Percentiles rank a stretch among this genome's conserved stretches.
phyloP scores from a whole-genome alignment of 2,329 filamentous ascomycete genomes.

The Colletotrichum zoysiae region DNA sequence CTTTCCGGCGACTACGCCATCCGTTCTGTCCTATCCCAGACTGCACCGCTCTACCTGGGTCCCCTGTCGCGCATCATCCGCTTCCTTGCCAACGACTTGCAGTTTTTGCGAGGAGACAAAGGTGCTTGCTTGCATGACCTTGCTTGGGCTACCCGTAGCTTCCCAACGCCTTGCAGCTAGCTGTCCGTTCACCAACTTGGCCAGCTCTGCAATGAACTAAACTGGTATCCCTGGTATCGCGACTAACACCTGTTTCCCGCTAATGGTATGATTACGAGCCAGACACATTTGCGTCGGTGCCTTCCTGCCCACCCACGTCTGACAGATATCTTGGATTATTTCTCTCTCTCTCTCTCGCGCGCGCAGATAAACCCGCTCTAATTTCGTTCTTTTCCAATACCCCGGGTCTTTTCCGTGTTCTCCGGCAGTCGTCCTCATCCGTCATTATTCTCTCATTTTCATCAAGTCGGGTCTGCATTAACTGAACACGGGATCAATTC shows the following conservation, averaged over 20 bases:
- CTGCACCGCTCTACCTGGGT: slow-evolving; percentile 11
- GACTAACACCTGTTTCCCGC: slow-evolving; percentile 23
- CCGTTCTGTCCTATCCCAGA: slow-evolving; percentile 20
- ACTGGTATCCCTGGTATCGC: neutral
- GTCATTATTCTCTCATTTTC: neutral
- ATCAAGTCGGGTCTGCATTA: neutral
- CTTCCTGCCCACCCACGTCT: slow-evolving; percentile 7
- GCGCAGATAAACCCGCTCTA: neutral
- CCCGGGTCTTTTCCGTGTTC: neutral
- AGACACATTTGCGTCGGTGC: slow-evolving; percentile 14
- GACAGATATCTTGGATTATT: neutral
- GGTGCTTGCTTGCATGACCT: neutral
- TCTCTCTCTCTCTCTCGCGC: too few species aligned
- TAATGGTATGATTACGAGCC: slow-evolving; percentile 29
- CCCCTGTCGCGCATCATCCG: slow-evolving; percentile 27
- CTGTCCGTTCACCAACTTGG: neutral
- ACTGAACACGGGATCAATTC: neutral
- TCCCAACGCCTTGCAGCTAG: neutral
- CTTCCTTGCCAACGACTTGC: slow-evolving; percentile 8
- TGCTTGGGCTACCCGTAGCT: neutral
- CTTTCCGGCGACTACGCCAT: slow-evolving; percentile 20
- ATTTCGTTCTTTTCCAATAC: slow-evolving; percentile 5
- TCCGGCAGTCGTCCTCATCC: neutral
- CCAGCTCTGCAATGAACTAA: neutral
- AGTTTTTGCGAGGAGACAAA: slow-evolving; percentile 6